These are phyloP conservation scores for Elaeis guineensis DNA, from an alignment of 176 grass and related monocot genomes.

Conservation along the genomic window DNA sequence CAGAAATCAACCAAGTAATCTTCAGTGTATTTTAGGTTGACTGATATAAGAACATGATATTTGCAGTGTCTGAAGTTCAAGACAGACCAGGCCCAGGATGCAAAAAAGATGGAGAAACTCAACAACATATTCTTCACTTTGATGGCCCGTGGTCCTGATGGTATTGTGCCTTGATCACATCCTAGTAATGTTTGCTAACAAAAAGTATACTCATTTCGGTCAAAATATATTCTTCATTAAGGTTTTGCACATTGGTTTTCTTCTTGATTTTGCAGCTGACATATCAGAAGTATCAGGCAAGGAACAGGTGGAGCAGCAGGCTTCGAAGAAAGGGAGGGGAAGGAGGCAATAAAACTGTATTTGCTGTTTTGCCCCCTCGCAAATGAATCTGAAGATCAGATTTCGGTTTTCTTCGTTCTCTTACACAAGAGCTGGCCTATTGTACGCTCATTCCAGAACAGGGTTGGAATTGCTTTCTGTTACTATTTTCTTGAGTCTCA, in stretches of 20 bases:
- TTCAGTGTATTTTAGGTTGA: slow-evolving; percentile 5
- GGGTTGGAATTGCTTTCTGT: too few relatives aligned
- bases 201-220: background rate
- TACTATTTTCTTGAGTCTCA: too few relatives aligned
- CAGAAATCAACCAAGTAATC: too few relatives aligned
- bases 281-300: slow-evolving; percentile 79
- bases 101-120: slow-evolving; percentile 98
- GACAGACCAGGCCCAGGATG: slow-evolving; percentile 92
- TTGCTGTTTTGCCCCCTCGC: too few relatives aligned
- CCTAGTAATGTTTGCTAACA: background rate
- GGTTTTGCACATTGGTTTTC: background rate
- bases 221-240: background rate
- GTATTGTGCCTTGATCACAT: slow-evolving; percentile 18
- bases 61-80: slow-evolving; percentile 89
- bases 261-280: slow-evolving; percentile 42
- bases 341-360: slow-evolving; percentile 52
- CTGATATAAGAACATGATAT: background rate
- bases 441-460: too few relatives aligned
- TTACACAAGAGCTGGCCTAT: too few relatives aligned
- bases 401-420: too few relatives aligned
- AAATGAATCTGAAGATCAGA: too few relatives aligned
- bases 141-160: slow-evolving; percentile 88
- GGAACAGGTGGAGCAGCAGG: slow-evolving; percentile 78
- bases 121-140: slow-evolving; percentile 91
- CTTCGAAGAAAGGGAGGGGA: slow-evolving; percentile 79